These are phyloP conservation scores for Albizia julibrissin DNA, from an alignment of 306 rosid species.

Conservation along the genomic window DNA sequence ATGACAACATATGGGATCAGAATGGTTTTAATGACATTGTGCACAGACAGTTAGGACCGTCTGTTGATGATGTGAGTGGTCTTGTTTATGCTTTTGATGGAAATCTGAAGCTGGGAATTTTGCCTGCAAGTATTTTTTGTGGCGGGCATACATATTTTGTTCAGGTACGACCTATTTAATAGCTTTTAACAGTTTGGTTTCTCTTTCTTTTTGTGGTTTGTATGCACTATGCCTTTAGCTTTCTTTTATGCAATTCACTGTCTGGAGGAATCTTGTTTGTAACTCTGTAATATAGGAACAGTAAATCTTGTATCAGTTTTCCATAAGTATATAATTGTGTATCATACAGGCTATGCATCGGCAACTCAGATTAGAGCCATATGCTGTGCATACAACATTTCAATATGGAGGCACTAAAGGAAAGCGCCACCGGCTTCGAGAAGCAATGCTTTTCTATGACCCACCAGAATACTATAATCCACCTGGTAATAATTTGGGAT, in stretches of 20 bases:
- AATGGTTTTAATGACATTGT: conserved; percentile 83
- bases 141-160: conserved; percentile 97
- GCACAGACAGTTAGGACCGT: conserved; percentile 73
- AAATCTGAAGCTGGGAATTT: conserved; percentile 80
- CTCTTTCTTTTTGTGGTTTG: conserved; percentile 9
- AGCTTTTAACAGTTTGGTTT: background rate
- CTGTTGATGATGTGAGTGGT: conserved; percentile 72
- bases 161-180: conserved; percentile 59
- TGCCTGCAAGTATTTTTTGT: conserved; percentile 94
- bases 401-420: conserved; percentile 96
- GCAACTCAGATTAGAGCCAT: conserved; percentile 88
- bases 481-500: conserved; percentile 55
- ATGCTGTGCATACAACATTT: conserved; percentile 94
- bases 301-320: conserved; percentile 7
- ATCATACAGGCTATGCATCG: conserved; percentile 72
- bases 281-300: conserved; percentile 1
- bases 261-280: conserved; percentile 27
- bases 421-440: conserved; percentile 94
- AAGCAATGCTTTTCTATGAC: conserved; percentile 85
- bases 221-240: background rate
- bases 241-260: conserved; percentile 26
- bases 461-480: conserved; percentile 88
- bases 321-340: conserved; percentile 2
- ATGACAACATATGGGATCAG: conserved; percentile 95
- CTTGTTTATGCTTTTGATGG: conserved; percentile 88